Evolutionary conservation across 2,329 filamentous ascomycete genomes (phyloP).

Genomic region (Tolypocladium pustulatum): DNA sequence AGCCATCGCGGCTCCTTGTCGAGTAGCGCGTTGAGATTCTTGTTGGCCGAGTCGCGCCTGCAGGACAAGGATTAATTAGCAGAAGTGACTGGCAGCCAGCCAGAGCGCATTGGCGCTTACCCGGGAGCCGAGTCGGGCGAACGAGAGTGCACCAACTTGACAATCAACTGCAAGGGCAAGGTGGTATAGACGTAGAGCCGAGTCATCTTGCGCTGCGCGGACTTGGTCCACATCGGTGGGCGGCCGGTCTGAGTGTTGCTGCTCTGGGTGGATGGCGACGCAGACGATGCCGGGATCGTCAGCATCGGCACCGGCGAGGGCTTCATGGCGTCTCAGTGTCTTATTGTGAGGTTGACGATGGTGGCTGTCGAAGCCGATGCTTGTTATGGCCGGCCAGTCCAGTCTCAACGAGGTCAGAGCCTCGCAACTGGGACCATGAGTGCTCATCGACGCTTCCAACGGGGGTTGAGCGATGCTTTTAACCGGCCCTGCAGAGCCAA

Average conservation of each 20-base stretch:
- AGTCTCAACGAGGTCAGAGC: neutral
- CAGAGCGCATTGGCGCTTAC: slow-evolving; percentile 21
- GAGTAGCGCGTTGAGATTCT: slow-evolving; percentile 44
- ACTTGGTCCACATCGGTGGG: slow-evolving; percentile 44
- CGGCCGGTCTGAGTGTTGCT: slow-evolving; percentile 27
- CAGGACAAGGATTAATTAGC: neutral
- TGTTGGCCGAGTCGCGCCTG: slow-evolving; percentile 40
- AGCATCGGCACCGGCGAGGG: slow-evolving; percentile 1
- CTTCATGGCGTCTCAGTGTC: neutral
- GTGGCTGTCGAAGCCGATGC: neutral
- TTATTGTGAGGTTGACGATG: neutral
- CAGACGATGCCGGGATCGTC: slow-evolving; percentile 1
- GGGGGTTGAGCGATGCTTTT: neutral
- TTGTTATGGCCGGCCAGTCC: neutral
- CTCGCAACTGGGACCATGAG: neutral
- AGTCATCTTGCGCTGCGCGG: slow-evolving; percentile 40
- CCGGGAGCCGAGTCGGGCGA: slow-evolving; percentile 32
- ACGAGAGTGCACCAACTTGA: slow-evolving; percentile 32
- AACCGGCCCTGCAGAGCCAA: neutral
- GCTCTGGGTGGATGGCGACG: slow-evolving; percentile 2
- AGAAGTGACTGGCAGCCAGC: neutral
- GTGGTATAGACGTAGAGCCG: slow-evolving; percentile 48
- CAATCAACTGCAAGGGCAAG: slow-evolving; percentile 39
- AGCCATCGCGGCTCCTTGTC: slow-evolving; percentile 50
- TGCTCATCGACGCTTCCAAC: neutral